These are phyloP conservation scores for Cystobasidium ongulense DNA, from an alignment of 768 basidiomycete species.

Conservation along the genomic window DNA sequence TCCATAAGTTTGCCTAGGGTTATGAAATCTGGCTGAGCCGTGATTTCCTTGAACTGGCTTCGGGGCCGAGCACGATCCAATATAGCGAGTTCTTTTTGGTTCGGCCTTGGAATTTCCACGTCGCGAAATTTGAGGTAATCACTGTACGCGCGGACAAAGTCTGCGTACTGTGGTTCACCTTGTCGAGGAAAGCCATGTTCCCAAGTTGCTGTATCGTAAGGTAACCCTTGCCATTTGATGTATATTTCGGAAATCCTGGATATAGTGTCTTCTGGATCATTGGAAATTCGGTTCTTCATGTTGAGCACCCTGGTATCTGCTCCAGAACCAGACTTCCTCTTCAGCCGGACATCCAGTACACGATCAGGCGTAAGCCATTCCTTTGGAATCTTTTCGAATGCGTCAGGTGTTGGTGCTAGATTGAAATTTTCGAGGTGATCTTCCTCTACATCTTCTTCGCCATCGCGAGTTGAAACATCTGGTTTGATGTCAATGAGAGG, in stretches of 20 bases:
- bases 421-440: conserved; percentile 29
- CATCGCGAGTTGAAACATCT: conserved; percentile 10
- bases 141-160: conserved; percentile 61
- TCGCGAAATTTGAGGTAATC: conserved; percentile 58
- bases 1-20: conserved; percentile 48
- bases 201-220: conserved; percentile 73
- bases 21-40: conserved; percentile 55
- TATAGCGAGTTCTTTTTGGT: conserved; percentile 38
- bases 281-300: conserved; percentile 63
- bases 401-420: conserved; percentile 5
- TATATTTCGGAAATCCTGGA: conserved; percentile 68
- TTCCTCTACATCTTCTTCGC: conserved; percentile 36
- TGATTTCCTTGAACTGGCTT: conserved; percentile 49
- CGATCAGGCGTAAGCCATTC: conserved; percentile 87
- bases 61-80: conserved; percentile 41
- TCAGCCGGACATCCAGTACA: conserved; percentile 61
- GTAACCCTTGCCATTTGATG: conserved; percentile 84
- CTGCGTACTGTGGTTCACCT: conserved; percentile 55
- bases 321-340: conserved; percentile 42
- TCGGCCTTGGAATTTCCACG: conserved; percentile 56
- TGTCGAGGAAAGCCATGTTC: conserved; percentile 14
- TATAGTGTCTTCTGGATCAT: conserved; percentile 57
- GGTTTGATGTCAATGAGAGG: conserved; percentile 34
- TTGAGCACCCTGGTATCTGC: conserved; percentile 48
- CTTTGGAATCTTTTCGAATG: conserved; percentile 47